phyloP scores from a whole-genome alignment of 371 early-diverging fungal genomes.

The Rhizopus delemar region DNA sequence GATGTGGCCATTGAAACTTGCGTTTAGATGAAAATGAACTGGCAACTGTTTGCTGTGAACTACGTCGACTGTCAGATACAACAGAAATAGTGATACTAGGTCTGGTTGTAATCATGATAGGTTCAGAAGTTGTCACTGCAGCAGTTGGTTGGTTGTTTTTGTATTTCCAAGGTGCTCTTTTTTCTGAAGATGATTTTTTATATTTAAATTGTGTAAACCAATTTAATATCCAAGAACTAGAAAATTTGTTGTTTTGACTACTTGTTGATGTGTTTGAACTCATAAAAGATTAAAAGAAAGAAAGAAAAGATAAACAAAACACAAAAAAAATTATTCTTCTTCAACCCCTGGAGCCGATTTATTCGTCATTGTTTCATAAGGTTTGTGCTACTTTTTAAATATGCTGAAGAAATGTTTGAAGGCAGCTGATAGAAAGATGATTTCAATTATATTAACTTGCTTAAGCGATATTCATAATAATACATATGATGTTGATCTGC shows the following conservation, averaged over 20 bases:
- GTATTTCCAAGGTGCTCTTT: neutral
- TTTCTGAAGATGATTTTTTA: neutral
- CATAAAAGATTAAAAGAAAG: constrained; percentile 1
- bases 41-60: constrained; percentile 35
- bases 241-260: neutral
- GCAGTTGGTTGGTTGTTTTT: neutral
- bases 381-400: constrained; percentile 11
- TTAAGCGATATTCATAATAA: too few relatives aligned
- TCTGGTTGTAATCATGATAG: neutral
- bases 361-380: constrained; percentile 25
- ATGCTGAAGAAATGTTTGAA: neutral
- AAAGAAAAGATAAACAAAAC: constrained; percentile 7
- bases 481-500: neutral
- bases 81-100: constrained; percentile 24
- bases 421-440: neutral
- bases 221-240: constrained; percentile 16
- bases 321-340: neutral
- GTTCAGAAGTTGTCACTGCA: neutral
- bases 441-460: too few relatives aligned
- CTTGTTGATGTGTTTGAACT: neutral
- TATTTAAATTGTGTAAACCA: constrained; percentile 23
- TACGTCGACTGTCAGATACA: constrained; percentile 26
- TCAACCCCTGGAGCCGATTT: constrained; percentile 1
- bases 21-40: constrained; percentile 24
- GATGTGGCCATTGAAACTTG: constrained; percentile 17